phyloP scores from a whole-genome alignment of 2,329 filamentous ascomycete genomes.

The Aureobasidium melanogenum region DNA sequence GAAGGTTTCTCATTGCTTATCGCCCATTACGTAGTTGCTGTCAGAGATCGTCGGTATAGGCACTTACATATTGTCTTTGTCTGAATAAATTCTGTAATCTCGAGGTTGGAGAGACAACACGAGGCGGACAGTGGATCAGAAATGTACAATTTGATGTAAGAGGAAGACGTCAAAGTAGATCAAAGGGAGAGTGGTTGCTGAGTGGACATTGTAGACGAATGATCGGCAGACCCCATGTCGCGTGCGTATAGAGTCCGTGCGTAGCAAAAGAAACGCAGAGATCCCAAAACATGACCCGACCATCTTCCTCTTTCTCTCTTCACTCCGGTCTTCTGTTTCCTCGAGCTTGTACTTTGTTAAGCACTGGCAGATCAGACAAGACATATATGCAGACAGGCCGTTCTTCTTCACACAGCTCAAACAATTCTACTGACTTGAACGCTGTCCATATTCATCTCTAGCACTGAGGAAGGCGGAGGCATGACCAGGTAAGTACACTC shows the following conservation, averaged over 20 bases:
- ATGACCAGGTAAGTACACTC: neutral
- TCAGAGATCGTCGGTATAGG: neutral
- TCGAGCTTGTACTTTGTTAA: neutral
- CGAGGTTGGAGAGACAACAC: neutral
- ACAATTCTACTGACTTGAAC: neutral
- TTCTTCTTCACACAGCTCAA: neutral
- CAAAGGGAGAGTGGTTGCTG: neutral
- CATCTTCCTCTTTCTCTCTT: neutral
- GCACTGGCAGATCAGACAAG: neutral
- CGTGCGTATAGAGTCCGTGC: constrained; percentile 1
- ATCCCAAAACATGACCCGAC: neutral
- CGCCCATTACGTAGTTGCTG: neutral
- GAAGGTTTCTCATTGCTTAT: neutral
- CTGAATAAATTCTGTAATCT: neutral
- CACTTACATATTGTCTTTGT: neutral
- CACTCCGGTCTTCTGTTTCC: neutral
- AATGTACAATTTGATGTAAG: neutral
- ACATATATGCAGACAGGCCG: neutral
- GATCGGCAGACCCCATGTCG: neutral
- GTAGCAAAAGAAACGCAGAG: neutral
- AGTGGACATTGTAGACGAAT: neutral
- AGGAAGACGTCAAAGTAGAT: neutral
- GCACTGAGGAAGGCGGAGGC: neutral
- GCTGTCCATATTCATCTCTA: neutral
- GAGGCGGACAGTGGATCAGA: neutral